Conservation (phyloP, 768 basidiomycete genomes). For the Terana coerulea region DNA sequence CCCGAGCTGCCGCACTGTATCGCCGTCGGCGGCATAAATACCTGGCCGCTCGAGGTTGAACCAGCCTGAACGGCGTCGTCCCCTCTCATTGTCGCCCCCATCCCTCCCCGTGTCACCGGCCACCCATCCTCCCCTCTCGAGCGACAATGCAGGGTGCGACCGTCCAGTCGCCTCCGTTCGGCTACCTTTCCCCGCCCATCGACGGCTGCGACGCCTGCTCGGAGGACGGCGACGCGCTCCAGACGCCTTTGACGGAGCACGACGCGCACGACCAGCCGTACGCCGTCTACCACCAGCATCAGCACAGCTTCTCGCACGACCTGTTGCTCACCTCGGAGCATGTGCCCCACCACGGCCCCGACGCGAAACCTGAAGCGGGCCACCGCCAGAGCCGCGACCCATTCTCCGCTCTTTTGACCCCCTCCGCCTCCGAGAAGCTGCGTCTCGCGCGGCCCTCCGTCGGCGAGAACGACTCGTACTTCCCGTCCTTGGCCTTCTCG, state of each 20-base stretch:
- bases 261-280: slow-evolving; percentile 25
- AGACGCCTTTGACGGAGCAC: slow-evolving; percentile 36
- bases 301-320: slow-evolving; percentile 18
- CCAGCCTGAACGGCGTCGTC: not conserved
- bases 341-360: not conserved
- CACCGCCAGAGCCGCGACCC: not conserved
- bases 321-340: slow-evolving; percentile 2
- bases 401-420: slow-evolving; percentile 1
- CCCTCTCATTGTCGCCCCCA: not conserved
- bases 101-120: not conserved
- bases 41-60: not conserved
- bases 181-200: slow-evolving; percentile 30
- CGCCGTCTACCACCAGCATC: slow-evolving; percentile 18
- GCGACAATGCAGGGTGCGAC: not conserved
- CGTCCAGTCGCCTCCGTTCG: slow-evolving; percentile 18
- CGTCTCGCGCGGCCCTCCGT: not conserved
- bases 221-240: slow-evolving; percentile 39
- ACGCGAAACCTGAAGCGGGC: not conserved
- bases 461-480: not conserved
- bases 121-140: not conserved
- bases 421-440: not conserved
- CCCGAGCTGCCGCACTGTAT: too few species aligned
- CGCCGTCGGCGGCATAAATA: not conserved
- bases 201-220: slow-evolving; percentile 32
- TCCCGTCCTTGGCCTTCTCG: slow-evolving; percentile 6